phyloP scores from a whole-genome alignment of 225 moss, liverwort and hornwort species.

The Lunularia cruciata region DNA sequence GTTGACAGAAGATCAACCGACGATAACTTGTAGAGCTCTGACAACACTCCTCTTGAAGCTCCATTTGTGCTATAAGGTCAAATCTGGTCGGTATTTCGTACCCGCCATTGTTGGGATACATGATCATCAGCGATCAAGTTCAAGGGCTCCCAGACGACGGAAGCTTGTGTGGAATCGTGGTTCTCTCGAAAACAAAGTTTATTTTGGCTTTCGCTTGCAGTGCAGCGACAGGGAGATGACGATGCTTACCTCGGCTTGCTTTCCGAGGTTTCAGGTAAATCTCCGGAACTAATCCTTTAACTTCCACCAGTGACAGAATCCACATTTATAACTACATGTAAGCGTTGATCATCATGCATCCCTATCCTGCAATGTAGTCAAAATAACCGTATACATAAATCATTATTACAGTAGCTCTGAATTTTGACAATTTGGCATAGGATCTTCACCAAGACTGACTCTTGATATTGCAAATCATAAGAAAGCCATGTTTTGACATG shows the following conservation, averaged over 20 bases:
- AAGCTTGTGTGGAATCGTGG: neutral
- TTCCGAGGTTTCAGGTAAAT: slow-evolving; percentile 19
- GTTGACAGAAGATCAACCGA: neutral
- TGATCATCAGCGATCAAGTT: neutral
- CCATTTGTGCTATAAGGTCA: slow-evolving; percentile 9
- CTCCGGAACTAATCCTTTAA: no score
- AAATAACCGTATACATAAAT: no score
- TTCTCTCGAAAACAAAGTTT: no score
- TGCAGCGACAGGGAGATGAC: slow-evolving; percentile 17
- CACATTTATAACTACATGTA: no score
- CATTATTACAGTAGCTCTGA: neutral
- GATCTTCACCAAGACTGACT: neutral
- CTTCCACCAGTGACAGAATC: no score
- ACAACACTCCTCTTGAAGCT: slow-evolving; percentile 14
- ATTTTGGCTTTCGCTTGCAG: slow-evolving; percentile 15
- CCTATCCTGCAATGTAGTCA: no score
- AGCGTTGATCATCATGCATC: no score
- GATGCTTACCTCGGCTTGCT: slow-evolving; percentile 11
- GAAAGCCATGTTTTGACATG: no score
- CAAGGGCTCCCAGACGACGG: neutral
- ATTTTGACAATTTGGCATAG: neutral
- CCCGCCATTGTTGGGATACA: neutral
- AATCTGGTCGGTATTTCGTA: neutral
- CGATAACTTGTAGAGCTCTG: neutral
- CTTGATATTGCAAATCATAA: no score